These are phyloP conservation scores for Trypanosoma theileri DNA, from an alignment of 208 protist genomes.

Conservation along the genomic window DNA sequence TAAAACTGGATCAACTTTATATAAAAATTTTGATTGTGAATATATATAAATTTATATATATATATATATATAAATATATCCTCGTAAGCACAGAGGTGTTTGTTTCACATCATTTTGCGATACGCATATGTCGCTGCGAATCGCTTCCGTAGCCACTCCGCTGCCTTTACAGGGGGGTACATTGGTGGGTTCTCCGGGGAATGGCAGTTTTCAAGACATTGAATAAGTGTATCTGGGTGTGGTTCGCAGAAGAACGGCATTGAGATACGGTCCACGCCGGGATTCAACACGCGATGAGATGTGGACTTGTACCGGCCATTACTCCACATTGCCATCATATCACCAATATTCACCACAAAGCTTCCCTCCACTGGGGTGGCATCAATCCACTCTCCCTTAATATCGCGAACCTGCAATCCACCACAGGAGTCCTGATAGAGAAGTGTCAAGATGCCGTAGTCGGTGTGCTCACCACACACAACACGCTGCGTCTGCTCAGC, in stretches of 20 bases:
- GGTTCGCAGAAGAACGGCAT: constrained; percentile 88
- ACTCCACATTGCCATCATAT: constrained; percentile 89
- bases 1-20: no score
- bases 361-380: constrained; percentile 53
- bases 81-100: neutral
- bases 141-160: constrained; percentile 69
- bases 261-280: constrained; percentile 65
- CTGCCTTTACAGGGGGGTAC: constrained; percentile 52
- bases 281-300: constrained; percentile 70
- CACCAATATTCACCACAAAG: constrained; percentile 86
- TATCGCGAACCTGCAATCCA: constrained; percentile 63
- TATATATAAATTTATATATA: constrained; percentile 2
- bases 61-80: constrained; percentile 5
- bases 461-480: constrained; percentile 70
- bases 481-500: constrained; percentile 36
- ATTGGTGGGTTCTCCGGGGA: constrained; percentile 56
- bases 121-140: constrained; percentile 77
- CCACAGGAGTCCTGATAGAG: constrained; percentile 67
- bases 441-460: constrained; percentile 84
- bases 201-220: constrained; percentile 65
- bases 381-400: constrained; percentile 64
- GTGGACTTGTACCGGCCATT: constrained; percentile 75
- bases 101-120: constrained; percentile 14
- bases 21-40: no score
- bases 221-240: constrained; percentile 61